A percentile compares a stretch with the other conserved stretches of the same genome.
phyloP scores from a whole-genome alignment of 805 yeast species.

The Metschnikowia reukaufii region DNA sequence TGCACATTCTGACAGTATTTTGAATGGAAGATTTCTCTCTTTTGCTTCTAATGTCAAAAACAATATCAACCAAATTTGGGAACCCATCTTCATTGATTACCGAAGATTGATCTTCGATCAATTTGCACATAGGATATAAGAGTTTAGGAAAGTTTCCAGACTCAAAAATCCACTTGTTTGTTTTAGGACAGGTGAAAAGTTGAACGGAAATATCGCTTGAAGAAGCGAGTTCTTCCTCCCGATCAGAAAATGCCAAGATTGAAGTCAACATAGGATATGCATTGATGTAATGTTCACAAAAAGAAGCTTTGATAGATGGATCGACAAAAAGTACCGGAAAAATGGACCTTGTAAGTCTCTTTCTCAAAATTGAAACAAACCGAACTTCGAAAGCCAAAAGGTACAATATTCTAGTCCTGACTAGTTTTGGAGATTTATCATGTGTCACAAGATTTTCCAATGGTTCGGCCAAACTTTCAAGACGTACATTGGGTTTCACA shows the following conservation, averaged over 20 bases:
- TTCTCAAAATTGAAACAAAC: conserved; percentile 52
- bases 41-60: conserved; percentile 16
- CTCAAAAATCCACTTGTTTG: conserved; percentile 32
- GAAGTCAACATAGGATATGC: conserved; percentile 53
- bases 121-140: conserved; percentile 45
- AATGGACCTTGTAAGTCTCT: conserved; percentile 46
- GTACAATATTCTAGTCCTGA: conserved; percentile 55
- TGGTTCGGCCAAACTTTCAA: conserved; percentile 3
- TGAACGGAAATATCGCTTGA: conserved; percentile 38
- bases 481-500: conserved; percentile 13
- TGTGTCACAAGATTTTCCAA: not conserved
- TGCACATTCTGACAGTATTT: conserved; percentile 31
- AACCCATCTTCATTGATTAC: conserved; percentile 36
- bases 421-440: conserved; percentile 14
- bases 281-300: conserved; percentile 54
- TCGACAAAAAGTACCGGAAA: conserved; percentile 59
- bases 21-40: conserved; percentile 25
- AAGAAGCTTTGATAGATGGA: conserved; percentile 43
- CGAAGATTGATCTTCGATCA: conserved; percentile 44
- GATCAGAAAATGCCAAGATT: conserved; percentile 47
- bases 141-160: conserved; percentile 31
- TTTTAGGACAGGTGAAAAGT: conserved; percentile 44
- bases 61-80: conserved; percentile 30
- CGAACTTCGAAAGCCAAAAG: conserved; percentile 60
- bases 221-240: conserved; percentile 48